A percentile compares a stretch with the other conserved stretches of the same genome.
phyloP scores from a whole-genome alignment of 192 early-diverging fungal species.

The Gamsiella multidivaricata region DNA sequence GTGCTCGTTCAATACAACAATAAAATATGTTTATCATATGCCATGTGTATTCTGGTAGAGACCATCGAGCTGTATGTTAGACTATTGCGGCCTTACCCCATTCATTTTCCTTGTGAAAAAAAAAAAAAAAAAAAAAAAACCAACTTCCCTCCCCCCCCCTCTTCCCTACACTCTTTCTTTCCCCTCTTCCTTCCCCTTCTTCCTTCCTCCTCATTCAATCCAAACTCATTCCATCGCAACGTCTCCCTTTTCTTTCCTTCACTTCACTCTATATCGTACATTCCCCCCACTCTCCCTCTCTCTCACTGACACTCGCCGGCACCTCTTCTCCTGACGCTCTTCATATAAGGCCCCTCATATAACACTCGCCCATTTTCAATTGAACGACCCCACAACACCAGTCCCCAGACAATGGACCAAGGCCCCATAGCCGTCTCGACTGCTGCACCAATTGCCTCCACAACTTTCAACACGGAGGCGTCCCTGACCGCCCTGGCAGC shows the following conservation, averaged over 20 bases:
- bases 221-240: not conserved
- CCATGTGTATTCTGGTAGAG: no score
- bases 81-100: no score
- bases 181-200: not conserved
- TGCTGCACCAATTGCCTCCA: conserved; percentile 5
- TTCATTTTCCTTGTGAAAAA: not conserved
- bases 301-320: not conserved
- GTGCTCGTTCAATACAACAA: no score
- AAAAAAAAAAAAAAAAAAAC: no score
- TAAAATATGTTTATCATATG: no score
- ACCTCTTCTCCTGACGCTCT: not conserved
- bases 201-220: not conserved
- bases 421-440: conserved; percentile 19
- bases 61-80: no score
- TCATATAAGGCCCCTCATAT: not conserved
- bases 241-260: not conserved
- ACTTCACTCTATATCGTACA: not conserved
- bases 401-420: conserved; percentile 3
- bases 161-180: not conserved
- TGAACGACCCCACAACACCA: not conserved
- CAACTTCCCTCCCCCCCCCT: no score
- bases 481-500: conserved; percentile 4
- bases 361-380: not conserved
- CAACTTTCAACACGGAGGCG: no score
- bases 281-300: not conserved